phyloP scores from a whole-genome alignment of 176 grass and related monocot species.

The Chrysopogon serrulatus region DNA sequence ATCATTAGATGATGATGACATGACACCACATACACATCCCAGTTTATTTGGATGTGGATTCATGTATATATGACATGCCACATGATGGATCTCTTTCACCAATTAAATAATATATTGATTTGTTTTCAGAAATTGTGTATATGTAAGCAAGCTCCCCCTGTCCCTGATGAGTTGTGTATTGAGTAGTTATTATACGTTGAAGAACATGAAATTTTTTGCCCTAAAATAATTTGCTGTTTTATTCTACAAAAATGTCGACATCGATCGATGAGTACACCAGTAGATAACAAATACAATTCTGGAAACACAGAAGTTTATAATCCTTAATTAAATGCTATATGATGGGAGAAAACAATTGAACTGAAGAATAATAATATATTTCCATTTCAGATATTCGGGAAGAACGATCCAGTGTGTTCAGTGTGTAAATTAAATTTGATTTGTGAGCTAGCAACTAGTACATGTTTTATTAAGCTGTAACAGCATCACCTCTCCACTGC shows the following conservation, averaged over 20 bases:
- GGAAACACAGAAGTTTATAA: not conserved
- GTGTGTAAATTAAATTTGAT: not conserved
- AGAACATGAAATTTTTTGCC: not conserved
- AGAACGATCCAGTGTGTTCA: not conserved
- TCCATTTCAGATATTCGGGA: not conserved
- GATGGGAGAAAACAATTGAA: not conserved
- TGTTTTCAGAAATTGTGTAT: not conserved
- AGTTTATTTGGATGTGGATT: slow-evolving; percentile 26
- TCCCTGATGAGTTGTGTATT: not conserved
- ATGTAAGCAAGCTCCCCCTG: not conserved
- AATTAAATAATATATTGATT: slow-evolving; percentile 7
- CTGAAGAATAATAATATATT: not conserved
- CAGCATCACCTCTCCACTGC: not conserved
- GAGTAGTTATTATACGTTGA: not conserved
- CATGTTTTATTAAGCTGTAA: not conserved
- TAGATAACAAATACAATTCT: not conserved
- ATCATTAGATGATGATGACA: slow-evolving; percentile 21
- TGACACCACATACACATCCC: not conserved
- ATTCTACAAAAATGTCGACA: not conserved
- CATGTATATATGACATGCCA: not conserved
- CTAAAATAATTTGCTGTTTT: not conserved
- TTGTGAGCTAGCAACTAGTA: not conserved
- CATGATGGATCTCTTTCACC: not conserved
- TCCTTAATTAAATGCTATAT: not conserved
- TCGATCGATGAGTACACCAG: no score